These are phyloP conservation scores for Massospora cicadina DNA, from an alignment of 371 early-diverging fungal genomes.

Conservation along the genomic window DNA sequence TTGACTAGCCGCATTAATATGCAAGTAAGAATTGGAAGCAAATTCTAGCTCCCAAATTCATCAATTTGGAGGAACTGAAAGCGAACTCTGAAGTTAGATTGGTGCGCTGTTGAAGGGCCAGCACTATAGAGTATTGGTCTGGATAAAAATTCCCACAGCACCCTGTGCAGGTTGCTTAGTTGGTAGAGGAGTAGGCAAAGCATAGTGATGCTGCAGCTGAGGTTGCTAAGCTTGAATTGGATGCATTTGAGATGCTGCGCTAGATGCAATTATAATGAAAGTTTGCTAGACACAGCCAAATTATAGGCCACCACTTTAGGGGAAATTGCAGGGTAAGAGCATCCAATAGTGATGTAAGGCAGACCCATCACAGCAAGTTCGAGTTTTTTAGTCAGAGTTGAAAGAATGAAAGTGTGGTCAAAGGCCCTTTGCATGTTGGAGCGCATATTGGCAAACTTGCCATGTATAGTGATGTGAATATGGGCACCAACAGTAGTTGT, in stretches of 20 bases:
- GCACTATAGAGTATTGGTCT: background rate
- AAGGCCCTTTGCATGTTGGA: background rate
- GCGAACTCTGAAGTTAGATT: background rate
- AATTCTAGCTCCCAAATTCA: background rate
- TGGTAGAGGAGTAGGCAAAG: background rate
- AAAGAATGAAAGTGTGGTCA: slow-evolving; percentile 1
- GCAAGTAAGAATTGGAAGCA: background rate
- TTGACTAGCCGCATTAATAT: background rate
- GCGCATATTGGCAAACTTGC: background rate
- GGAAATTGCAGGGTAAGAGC: background rate
- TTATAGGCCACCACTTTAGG: background rate
- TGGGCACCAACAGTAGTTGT: background rate
- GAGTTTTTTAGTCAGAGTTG: background rate
- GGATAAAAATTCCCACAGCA: background rate
- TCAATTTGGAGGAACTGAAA: background rate
- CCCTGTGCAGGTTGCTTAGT: background rate
- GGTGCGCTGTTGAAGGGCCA: background rate
- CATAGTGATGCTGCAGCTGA: background rate
- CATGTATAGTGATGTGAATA: background rate
- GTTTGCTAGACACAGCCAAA: background rate
- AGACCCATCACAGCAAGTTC: background rate
- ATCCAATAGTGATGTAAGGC: background rate
- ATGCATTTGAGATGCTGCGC: background rate
- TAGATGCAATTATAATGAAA: background rate
- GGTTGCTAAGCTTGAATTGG: background rate